Conservation (phyloP, 2,329 filamentous ascomycete genomes). For the Aulographum hederae region DNA sequence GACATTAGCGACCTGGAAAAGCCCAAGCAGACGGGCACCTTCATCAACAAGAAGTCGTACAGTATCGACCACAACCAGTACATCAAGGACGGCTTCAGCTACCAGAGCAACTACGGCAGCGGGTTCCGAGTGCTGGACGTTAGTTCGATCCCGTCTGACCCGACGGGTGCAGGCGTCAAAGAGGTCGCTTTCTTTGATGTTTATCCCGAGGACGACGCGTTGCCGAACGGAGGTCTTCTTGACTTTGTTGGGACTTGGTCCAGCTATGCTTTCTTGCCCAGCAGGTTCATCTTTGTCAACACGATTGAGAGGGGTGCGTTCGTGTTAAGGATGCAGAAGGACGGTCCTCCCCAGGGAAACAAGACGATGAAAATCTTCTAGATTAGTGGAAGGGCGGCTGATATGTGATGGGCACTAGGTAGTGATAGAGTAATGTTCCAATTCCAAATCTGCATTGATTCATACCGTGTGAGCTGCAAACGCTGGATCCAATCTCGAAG, state of each 20-base stretch:
- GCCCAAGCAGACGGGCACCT: slow-evolving; percentile 24
- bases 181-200: slow-evolving; percentile 17
- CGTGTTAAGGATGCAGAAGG: slow-evolving; percentile 16
- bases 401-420: too few species aligned
- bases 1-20: slow-evolving; percentile 24
- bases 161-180: slow-evolving; percentile 13
- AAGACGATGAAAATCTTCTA: too few species aligned
- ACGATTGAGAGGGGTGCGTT: slow-evolving; percentile 22
- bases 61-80: slow-evolving; percentile 34
- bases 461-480: too few species aligned
- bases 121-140: slow-evolving; percentile 23
- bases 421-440: too few species aligned
- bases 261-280: slow-evolving; percentile 16
- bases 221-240: slow-evolving; percentile 13
- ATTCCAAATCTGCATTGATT: too few species aligned
- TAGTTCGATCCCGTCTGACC: slow-evolving; percentile 13
- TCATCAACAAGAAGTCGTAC: slow-evolving; percentile 20
- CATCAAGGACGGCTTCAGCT: slow-evolving; percentile 24
- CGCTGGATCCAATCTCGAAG: too few species aligned
- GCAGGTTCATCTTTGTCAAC: slow-evolving; percentile 20
- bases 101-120: slow-evolving; percentile 32
- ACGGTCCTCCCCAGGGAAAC: too few species aligned
- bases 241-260: slow-evolving; percentile 22
- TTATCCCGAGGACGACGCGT: slow-evolving; percentile 15
- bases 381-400: too few species aligned